Percentiles rank a stretch among this genome's conserved stretches.
These are phyloP conservation scores for Rutstroemia sp. DNA, from an alignment of 2,329 filamentous ascomycete genomes.

Conservation along the genomic window DNA sequence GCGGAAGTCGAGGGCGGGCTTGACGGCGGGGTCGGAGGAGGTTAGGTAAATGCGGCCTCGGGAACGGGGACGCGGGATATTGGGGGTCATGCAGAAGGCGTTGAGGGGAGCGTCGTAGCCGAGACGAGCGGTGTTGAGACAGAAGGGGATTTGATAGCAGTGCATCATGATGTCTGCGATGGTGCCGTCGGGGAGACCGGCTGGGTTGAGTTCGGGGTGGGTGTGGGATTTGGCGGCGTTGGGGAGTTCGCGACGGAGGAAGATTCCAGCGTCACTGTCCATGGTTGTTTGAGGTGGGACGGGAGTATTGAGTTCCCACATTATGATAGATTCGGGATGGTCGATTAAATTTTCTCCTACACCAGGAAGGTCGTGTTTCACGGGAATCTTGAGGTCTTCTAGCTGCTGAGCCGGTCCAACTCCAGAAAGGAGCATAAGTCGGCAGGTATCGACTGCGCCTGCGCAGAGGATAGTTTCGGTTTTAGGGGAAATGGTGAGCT, in stretches of 20 bases:
- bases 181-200: slow-evolving; percentile 53
- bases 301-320: slow-evolving; percentile 36
- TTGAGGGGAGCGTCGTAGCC: slow-evolving; percentile 52
- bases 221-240: slow-evolving; percentile 52
- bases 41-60: slow-evolving; percentile 52
- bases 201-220: slow-evolving; percentile 31
- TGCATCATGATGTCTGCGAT: slow-evolving; percentile 92
- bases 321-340: slow-evolving; percentile 40
- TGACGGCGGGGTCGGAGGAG: slow-evolving; percentile 33
- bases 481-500: slow-evolving; percentile 53
- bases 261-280: slow-evolving; percentile 50
- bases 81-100: slow-evolving; percentile 47
- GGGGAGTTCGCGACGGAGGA: slow-evolving; percentile 68
- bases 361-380: slow-evolving; percentile 27
- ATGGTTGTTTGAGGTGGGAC: slow-evolving; percentile 34
- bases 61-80: slow-evolving; percentile 54
- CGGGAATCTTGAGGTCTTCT: slow-evolving; percentile 26
- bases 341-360: slow-evolving; percentile 33
- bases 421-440: slow-evolving; percentile 34
- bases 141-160: slow-evolving; percentile 93
- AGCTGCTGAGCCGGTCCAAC: slow-evolving; percentile 31
- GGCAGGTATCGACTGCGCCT: slow-evolving; percentile 33
- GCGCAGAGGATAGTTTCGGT: slow-evolving; percentile 56
- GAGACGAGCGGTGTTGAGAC: slow-evolving; percentile 73
- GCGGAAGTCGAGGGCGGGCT: slow-evolving; percentile 46